Percentiles rank a stretch among this genome's conserved stretches.
These are phyloP conservation scores for Ophiostoma sp. DNA, from an alignment of 2,329 filamentous ascomycete species.

Conservation along the genomic window DNA sequence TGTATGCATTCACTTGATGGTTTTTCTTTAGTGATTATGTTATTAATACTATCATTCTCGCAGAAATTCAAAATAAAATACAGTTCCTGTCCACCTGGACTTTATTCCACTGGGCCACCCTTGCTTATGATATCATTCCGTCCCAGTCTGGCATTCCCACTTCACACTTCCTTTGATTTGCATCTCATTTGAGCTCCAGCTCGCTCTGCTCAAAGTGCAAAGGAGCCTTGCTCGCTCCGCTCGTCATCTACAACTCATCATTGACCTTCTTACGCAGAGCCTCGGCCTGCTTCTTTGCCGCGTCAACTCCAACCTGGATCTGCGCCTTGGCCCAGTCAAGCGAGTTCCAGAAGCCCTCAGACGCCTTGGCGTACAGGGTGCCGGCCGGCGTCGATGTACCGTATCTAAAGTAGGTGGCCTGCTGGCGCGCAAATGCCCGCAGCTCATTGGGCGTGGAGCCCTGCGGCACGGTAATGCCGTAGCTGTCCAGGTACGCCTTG, in stretches of 20 bases:
- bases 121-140: too few relatives aligned
- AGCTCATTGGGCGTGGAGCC: slow-evolving; percentile 65
- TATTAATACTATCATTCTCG: neutral
- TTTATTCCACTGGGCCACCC: neutral
- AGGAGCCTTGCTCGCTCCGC: neutral
- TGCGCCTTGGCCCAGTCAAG: slow-evolving; percentile 51
- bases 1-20: neutral
- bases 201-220: neutral
- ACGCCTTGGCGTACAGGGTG: slow-evolving; percentile 61
- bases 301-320: slow-evolving; percentile 45
- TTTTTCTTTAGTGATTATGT: neutral
- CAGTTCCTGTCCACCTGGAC: neutral
- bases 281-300: slow-evolving; percentile 46
- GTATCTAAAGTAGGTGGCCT: slow-evolving; percentile 71
- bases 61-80: neutral
- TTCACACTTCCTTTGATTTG: too few relatives aligned
- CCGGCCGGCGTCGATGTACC: slow-evolving; percentile 62
- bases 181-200: too few relatives aligned
- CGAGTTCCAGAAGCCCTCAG: slow-evolving; percentile 38
- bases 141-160: too few relatives aligned
- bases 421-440: slow-evolving; percentile 64
- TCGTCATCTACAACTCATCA: slow-evolving; percentile 43
- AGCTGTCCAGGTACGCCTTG: slow-evolving; percentile 74
- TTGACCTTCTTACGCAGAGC: slow-evolving; percentile 36
- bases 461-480: slow-evolving; percentile 63